A percentile compares a stretch with the other conserved stretches of the same genome.
Evolutionary conservation across 495 filamentous ascomycete species (phyloP).

Genomic region (Aspergillus taichungensis): DNA sequence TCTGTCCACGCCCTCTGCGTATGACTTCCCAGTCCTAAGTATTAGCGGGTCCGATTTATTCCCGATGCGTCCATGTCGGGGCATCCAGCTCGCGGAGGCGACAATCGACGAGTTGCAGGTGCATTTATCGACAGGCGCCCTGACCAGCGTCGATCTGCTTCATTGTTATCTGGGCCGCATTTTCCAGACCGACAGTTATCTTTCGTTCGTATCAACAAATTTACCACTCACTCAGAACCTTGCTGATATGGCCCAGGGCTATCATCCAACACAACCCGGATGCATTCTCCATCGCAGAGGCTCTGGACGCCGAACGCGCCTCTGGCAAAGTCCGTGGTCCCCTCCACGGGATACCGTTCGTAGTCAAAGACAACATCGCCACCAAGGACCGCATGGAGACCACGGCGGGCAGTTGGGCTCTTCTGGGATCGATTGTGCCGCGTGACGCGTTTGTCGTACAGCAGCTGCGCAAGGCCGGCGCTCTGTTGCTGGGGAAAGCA

Average conservation of each 20-base stretch:
- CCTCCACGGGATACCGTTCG: conserved; percentile 64
- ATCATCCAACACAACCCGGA: conserved; percentile 57
- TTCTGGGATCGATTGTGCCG: conserved; percentile 56
- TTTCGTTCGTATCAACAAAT: conserved; percentile 39
- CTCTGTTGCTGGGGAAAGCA: conserved; percentile 60
- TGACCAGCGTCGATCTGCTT: conserved; percentile 42
- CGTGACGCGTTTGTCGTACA: conserved; percentile 55
- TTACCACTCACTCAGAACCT: not conserved
- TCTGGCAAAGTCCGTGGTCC: conserved; percentile 46
- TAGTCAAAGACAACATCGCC: conserved; percentile 71
- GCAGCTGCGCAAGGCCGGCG: conserved; percentile 54
- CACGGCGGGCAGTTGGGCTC: conserved; percentile 48
- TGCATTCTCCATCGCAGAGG: conserved; percentile 45
- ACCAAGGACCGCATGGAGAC: conserved; percentile 63
- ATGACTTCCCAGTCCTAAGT: conserved; percentile 34
- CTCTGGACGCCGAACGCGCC: conserved; percentile 50
- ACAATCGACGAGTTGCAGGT: conserved; percentile 47
- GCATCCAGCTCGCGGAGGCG: conserved; percentile 55
- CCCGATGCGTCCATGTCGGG: conserved; percentile 53
- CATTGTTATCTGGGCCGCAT: conserved; percentile 46
- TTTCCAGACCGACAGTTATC: conserved; percentile 45
- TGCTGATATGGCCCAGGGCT: conserved; percentile 23
- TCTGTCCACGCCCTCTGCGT: conserved; percentile 24
- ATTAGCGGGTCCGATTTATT: conserved; percentile 30
- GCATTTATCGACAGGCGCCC: conserved; percentile 25